Base-by-base conservation (phyloP, 2,329 filamentous ascomycete genomes). In the Neonectria punicea region DNA sequence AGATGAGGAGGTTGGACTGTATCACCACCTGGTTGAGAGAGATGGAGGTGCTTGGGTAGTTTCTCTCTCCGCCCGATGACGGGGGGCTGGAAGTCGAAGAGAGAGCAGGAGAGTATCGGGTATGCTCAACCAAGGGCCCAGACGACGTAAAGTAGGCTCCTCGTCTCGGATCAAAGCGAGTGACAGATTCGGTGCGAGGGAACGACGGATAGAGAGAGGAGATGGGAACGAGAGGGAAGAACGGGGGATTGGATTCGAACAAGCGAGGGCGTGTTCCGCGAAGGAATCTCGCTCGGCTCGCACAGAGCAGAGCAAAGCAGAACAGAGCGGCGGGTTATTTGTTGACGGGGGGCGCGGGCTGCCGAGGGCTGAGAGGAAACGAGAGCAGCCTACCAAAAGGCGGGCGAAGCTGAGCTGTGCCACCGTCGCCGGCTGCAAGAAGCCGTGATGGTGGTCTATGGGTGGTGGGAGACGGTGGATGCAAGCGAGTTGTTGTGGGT, bases 381-480 rank as follows among this genome's bases (percentile, higher is more conserved):
- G 46, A 53, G 30, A 28, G 39, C 46, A 53, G 28, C 39, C 36
- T 39, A 39, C 36, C 36, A 50, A 62, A 50, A 32, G 36, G 51
- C 44, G 39, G 39, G 53, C 18, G 60, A 54, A 41, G 55, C 54
- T 41, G 61, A 34, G 32, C 32, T 63, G 39, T 36, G 36, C 5
- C 28, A 63, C 61, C 34, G 61, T 54, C 25, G 20, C 50, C 43
- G 44, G 46, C 50, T 64, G 61, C 51, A 56, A 46, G 51, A 47
- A 55, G 56, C 61, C 61, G 61, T n/a, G 36, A 49, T 55, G 53
- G 34, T 25, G 25, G 25, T 25, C 25, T 5, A 25, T 6, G 25
- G 5, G 25, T 6, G 25, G 4, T 25, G 25, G 25, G 25, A 25
- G 25, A 25, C 25, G 25, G 25, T 1, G 25, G 25, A 25, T 25